Evolutionary conservation across 306 rosid species (phyloP), one percentile per base, ranked within the genome.

Genomic region (Cicer arietinum): DNA sequence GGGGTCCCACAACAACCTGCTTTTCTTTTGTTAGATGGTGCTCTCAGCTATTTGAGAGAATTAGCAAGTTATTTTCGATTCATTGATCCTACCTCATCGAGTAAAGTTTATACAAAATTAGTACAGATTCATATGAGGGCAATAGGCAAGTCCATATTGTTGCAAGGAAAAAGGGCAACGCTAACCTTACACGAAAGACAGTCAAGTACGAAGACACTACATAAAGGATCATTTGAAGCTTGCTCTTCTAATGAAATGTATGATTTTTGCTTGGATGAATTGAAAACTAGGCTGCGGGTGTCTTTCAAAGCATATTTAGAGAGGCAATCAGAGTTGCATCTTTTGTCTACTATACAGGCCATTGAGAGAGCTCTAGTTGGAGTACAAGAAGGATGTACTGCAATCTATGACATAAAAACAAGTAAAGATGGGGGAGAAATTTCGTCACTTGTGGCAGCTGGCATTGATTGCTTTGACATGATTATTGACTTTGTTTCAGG

Each of bases 401-500:
- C 77, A 75, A 85, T 83, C 73, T 88, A 85, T 81, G 90, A 83
- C 83, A 67, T 94, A 80, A 74, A 84, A 79, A 76, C 82, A 74
- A 83, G 86, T 76, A 81, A 68, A 78, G 82, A 81, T 68, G 92
- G 96, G 30, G 96, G 97, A 47, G 79, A 79, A 45, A 78, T 88
- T 80, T 91, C 94, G 40, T 82, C 90, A 66, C 52, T 81, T 57
- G 94, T 88, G 74, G 91, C 97, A 7, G 94, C 91, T 76, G 96
- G 91, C 65, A 77, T 94, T 81, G 94, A 94, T 71, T 91, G 91
- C 83, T 86, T 91, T 81, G 89, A 86, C 80, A 82, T 94, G 89
- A 88, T 94, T 82, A 86, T 90, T 54, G 97, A 94, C 74, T 89
- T 77, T 83, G 92, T 85, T 76, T 85, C 97, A 86, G 98, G 98